A percentile compares a stretch with the other conserved stretches of the same genome.
Conservation (phyloP, 2,329 filamentous ascomycete genomes). For the Aspergillus thermomutatus region DNA sequence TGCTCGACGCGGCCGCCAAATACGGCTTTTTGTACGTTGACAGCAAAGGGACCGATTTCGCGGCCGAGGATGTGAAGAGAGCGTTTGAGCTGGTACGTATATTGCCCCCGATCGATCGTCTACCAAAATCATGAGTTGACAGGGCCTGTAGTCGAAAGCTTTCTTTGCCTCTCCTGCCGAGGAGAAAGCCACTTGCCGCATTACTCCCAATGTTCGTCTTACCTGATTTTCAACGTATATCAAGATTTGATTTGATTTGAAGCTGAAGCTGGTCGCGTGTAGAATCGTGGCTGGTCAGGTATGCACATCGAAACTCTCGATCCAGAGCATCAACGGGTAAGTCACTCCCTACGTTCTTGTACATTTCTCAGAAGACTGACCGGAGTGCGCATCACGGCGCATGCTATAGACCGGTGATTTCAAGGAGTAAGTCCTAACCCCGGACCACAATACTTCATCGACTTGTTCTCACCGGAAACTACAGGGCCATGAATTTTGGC, state of each 20-base stretch:
- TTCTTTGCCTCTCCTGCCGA: constrained; percentile 69
- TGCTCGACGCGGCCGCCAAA: constrained; percentile 75
- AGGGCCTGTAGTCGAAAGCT: constrained; percentile 56
- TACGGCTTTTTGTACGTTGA: constrained; percentile 90
- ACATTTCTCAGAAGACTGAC: constrained; percentile 13
- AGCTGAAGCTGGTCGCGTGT: not conserved
- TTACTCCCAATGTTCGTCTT: constrained; percentile 57
- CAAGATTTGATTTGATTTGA: not conserved
- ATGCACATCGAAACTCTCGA: constrained; percentile 89
- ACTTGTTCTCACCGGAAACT: constrained; percentile 5
- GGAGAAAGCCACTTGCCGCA: constrained; percentile 72
- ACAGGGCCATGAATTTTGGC: constrained; percentile 86
- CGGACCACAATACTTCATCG: not conserved
- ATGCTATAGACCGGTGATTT: constrained; percentile 67
- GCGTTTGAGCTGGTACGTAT: constrained; percentile 69
- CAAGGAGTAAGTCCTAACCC: constrained; percentile 66
- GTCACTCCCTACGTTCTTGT: constrained; percentile 15
- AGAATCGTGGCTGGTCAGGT: constrained; percentile 85
- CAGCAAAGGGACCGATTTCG: constrained; percentile 68
- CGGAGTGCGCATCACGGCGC: not conserved
- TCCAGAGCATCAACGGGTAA: constrained; percentile 73
- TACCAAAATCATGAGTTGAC: not conserved
- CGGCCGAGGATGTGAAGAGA: constrained; percentile 60
- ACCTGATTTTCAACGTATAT: not conserved
- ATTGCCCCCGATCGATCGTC: not conserved